These are phyloP conservation scores for Massospora cicadina DNA, from an alignment of 371 early-diverging fungal genomes.

Conservation along the genomic window DNA sequence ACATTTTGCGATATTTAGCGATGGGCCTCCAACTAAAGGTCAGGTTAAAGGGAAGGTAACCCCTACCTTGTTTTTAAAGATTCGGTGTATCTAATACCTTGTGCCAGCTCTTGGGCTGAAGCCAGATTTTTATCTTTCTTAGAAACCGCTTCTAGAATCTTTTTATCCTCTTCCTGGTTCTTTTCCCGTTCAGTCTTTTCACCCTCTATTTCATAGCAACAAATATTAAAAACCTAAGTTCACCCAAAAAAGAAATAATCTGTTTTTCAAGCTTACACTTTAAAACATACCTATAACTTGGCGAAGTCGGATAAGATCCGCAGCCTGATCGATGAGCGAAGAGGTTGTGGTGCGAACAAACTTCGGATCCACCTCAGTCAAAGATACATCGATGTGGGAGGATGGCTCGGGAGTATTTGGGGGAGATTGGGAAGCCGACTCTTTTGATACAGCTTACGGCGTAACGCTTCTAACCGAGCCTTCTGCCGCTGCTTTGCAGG, in stretches of 20 bases:
- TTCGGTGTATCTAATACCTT: slow-evolving; percentile 69
- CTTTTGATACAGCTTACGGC: not conserved
- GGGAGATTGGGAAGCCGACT: not conserved
- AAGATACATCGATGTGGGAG: not conserved
- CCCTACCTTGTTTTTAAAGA: slow-evolving; percentile 54
- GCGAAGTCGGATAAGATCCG: not conserved
- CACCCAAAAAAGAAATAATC: not conserved
- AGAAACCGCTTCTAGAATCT: slow-evolving; percentile 65
- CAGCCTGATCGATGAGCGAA: slow-evolving; percentile 5
- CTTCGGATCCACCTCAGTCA: not conserved
- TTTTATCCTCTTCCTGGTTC: slow-evolving; percentile 60
- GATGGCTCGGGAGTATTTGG: not conserved
- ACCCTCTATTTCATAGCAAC: not conserved
- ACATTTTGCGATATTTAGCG: slow-evolving; percentile 32
- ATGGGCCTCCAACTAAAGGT: slow-evolving; percentile 59
- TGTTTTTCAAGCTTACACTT: no score
- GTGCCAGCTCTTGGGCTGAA: slow-evolving; percentile 71
- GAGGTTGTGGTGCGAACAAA: not conserved
- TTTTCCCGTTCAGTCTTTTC: slow-evolving; percentile 67
- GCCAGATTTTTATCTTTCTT: slow-evolving; percentile 51
- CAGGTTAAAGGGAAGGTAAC: not conserved
- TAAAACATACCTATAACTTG: not conserved
- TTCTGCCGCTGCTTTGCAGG: slow-evolving; percentile 4
- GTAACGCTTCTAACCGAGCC: slow-evolving; percentile 4
- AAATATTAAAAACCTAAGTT: not conserved